These are phyloP conservation scores for Gonapodya prolifera DNA, from an alignment of 192 early-diverging fungal genomes.

Conservation along the genomic window DNA sequence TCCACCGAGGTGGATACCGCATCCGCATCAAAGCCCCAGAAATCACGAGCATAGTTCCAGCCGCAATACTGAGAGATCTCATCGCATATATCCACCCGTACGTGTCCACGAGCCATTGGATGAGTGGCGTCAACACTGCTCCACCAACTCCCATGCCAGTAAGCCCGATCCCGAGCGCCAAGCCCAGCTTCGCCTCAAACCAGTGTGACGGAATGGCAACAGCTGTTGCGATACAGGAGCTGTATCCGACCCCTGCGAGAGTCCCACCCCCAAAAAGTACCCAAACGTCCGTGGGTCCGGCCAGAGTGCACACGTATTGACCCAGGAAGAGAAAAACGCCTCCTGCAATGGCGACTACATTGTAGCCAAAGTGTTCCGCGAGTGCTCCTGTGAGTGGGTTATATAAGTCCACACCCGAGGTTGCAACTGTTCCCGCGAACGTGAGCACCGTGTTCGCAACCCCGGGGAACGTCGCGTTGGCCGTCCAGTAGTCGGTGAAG, in stretches of 20 bases:
- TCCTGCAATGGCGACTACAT: conserved; percentile 29
- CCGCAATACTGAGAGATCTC: conserved; percentile 31
- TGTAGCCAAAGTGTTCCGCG: conserved; percentile 33
- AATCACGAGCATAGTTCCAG: not conserved
- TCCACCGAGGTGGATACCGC: not conserved
- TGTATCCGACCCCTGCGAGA: conserved; percentile 57
- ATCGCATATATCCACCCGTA: conserved; percentile 49
- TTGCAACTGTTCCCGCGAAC: not conserved
- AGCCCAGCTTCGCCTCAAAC: conserved; percentile 44
- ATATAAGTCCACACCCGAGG: not conserved
- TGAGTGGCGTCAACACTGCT: conserved; percentile 43
- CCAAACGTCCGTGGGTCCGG: conserved; percentile 41
- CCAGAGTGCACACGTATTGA: conserved; percentile 29
- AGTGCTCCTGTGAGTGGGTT: conserved; percentile 2
- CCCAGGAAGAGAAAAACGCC: conserved; percentile 23
- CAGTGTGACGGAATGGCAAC: conserved; percentile 54
- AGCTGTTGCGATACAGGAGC: conserved; percentile 47
- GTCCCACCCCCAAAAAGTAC: conserved; percentile 59
- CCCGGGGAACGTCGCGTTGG: not conserved
- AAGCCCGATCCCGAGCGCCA: conserved; percentile 62
- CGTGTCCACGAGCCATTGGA: conserved; percentile 37
- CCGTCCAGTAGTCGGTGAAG: not conserved
- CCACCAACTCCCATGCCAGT: conserved; percentile 67
- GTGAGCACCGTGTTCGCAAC: not conserved
- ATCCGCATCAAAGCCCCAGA: not conserved